Conservation (phyloP, 2,329 filamentous ascomycete genomes). For the Myriosclerotinia curreyana region DNA sequence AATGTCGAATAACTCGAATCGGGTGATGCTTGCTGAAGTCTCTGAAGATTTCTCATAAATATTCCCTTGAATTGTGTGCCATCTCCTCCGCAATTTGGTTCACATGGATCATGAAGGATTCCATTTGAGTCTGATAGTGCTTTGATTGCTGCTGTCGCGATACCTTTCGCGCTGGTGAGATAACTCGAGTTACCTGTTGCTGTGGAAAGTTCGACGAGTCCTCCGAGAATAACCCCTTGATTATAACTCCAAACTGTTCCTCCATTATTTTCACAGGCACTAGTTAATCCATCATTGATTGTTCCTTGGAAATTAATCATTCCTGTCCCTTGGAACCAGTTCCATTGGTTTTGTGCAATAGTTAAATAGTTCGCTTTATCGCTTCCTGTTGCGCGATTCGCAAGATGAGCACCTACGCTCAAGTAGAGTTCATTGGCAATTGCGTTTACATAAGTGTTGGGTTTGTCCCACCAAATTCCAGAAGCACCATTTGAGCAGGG, state of each 20-base stretch:
- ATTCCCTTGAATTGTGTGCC: slow-evolving; percentile 70
- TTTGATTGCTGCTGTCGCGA: slow-evolving; percentile 53
- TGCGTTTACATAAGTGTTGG: slow-evolving; percentile 52
- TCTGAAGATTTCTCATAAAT: slow-evolving; percentile 62
- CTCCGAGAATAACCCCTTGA: slow-evolving; percentile 60
- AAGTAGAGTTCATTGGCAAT: slow-evolving; percentile 59
- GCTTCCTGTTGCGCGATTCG: slow-evolving; percentile 51
- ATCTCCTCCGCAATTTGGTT: slow-evolving; percentile 47
- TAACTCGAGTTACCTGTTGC: slow-evolving; percentile 45
- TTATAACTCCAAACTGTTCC: slow-evolving; percentile 52
- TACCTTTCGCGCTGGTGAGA: slow-evolving; percentile 49
- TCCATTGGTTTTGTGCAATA: slow-evolving; percentile 49
- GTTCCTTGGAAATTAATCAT: slow-evolving; percentile 48
- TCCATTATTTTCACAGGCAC: slow-evolving; percentile 50
- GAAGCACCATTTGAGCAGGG: slow-evolving; percentile 47
- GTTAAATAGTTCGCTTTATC: slow-evolving; percentile 54
- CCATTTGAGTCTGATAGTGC: slow-evolving; percentile 45
- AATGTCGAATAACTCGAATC: slow-evolving; percentile 50
- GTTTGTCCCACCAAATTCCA: slow-evolving; percentile 54
- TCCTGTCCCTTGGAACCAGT: slow-evolving; percentile 50
- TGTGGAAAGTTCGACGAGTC: slow-evolving; percentile 55
- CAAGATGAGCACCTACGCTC: slow-evolving; percentile 52
- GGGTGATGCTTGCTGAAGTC: slow-evolving; percentile 49
- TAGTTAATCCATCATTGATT: slow-evolving; percentile 53
- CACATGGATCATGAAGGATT: slow-evolving; percentile 55